A percentile compares a stretch with the other conserved stretches of the same genome.
Conservation (phyloP, 345 rosid species). For the Anacardium occidentale region DNA sequence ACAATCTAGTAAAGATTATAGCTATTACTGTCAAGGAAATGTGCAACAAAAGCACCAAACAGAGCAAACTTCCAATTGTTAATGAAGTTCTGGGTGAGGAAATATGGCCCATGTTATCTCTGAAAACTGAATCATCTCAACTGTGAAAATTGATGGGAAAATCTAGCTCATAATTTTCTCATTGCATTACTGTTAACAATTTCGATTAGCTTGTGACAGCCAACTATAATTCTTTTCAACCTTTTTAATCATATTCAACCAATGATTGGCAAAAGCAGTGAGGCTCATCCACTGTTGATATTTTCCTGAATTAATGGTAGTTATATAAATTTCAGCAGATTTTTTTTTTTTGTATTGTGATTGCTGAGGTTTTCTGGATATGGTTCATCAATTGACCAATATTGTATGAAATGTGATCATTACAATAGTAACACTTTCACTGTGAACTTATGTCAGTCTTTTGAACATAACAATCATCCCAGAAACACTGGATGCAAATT, state of each 20-base stretch:
- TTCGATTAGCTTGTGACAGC: conserved; percentile 1
- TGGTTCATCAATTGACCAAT: too few relatives aligned
- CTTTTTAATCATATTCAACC: background rate
- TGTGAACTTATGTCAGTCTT: background rate
- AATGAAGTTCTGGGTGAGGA: conserved; percentile 54
- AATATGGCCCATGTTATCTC: conserved; percentile 3
- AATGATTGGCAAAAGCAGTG: background rate
- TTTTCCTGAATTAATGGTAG: background rate
- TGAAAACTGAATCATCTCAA: background rate
- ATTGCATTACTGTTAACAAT: background rate
- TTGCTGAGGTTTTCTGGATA: background rate
- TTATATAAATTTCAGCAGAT: background rate
- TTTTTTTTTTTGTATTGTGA: background rate
- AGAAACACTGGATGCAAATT: background rate
- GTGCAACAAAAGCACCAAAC: conserved; percentile 49
- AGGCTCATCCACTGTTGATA: background rate
- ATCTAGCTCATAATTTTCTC: background rate
- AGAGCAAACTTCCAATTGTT: conserved; percentile 54
- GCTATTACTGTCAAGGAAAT: conserved; percentile 57
- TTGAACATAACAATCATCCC: background rate
- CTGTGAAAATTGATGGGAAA: background rate
- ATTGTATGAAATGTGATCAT: background rate
- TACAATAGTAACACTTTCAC: background rate
- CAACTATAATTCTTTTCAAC: conserved; percentile 5
- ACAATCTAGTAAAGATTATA: conserved; percentile 80